Base-by-base conservation (phyloP, 768 basidiomycete genomes). In the Glaciozyma martinii region DNA sequence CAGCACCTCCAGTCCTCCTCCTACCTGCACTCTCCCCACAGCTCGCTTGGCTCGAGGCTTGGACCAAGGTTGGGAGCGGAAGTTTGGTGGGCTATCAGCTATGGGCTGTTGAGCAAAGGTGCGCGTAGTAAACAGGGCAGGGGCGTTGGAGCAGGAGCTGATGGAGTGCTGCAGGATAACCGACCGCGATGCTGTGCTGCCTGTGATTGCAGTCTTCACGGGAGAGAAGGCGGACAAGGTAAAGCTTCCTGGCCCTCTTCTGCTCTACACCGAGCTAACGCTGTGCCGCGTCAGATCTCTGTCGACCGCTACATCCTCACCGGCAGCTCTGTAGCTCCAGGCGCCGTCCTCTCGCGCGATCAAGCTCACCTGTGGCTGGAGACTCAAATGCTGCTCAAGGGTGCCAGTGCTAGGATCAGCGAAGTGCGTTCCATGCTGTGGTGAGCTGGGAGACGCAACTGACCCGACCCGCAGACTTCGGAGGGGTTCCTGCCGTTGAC, bases 141-240 rank as follows among this genome's bases (percentile, higher is more conserved):
- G 21, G 19, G 42, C 42, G 42, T 10, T 9, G 18, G 46, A 47
- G 46, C 19, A 3, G 46, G 46, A 47, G 46, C 46, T 47, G 46
- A 47, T 19, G 27, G 10, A 21, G 1, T 21, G 3, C 8, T 23
- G 27, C 42, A 54, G 60, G 29, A 37, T 61, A 19, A 54, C 52
- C 7, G 52, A 61, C 9, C 46, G 46, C 8, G 29, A 53, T 27
- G 52, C 52, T 3, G 40, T 54, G 13, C 43, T 61, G 21, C 60
- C 60, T 13, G 52, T 44, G 46, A 46, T 60, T 21, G 29, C 54
- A 5, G 60, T 61, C 60, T 52, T 60, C 42, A 61, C 60, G 13
- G 52, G 60, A 7, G 60, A 61, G 21, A 54, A 61, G 50, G 25
- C 25, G 50, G 60, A 61, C 29, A 43, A 32, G 42, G 60, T 61